Evolutionary conservation across 768 basidiomycete genomes (phyloP), one percentile per base, ranked within the genome.

Genomic region (Grammothele lineata): DNA sequence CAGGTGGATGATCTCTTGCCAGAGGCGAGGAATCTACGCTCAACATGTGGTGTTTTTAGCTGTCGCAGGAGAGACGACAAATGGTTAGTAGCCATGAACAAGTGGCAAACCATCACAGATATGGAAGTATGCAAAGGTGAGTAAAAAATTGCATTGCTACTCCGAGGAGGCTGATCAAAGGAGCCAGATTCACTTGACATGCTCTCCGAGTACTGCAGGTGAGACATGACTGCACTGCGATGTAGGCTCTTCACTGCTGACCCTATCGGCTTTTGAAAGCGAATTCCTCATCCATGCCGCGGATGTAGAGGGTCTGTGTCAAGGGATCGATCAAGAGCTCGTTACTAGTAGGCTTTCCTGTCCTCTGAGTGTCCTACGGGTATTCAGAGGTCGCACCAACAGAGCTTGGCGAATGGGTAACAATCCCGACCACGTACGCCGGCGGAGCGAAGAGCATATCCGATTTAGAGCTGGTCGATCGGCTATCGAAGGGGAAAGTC

Each of bases 41-140:
- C 27, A 14, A 30, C 27, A 14, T 30, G 27, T 30, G 8, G 14
- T 30, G 8, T 9, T 18, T n/a, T 14, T 53, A 97, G 95, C 62
- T 99, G 95, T 67, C 83, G 95, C 17, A 76, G 79, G 55, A 70
- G 81, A 59, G 85, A 70, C 8, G 70, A 80, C 37, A 81, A 71
- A 52, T 99, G 96, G 96, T 73, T 92, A 26, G 87, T 99, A 11
- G 93, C 95, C 10, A 97, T 94, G 93, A 95, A 98, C 70, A 94
- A 92, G 62, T 99, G 96, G 96, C 94, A 95, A 61, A 85, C 88
- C 50, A 76, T 96, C 42, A 97, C 96, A 0, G 91, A 97, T 58
- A 92, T 92, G 85, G 85, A 90, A 59, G 87, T 99, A 15, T 85
- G 75, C 52, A 72, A 83, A 77, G 90, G 93, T 86, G 43, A 30